phyloP scores from a whole-genome alignment of 2,329 filamentous ascomycete genomes.

The Diaporthe velutina region DNA sequence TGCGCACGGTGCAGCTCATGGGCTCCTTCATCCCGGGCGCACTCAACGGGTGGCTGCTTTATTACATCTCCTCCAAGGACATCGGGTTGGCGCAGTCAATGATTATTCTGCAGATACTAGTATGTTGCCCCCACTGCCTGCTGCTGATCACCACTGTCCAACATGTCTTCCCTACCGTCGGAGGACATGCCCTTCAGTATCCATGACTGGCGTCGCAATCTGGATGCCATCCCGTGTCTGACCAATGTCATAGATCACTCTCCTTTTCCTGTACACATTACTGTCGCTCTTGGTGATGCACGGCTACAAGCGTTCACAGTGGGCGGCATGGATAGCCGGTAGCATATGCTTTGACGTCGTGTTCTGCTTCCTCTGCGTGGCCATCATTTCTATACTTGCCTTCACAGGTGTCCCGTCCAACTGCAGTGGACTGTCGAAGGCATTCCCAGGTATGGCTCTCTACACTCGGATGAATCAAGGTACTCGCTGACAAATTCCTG shows the following conservation, averaged over 20 bases:
- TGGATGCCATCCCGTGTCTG: neutral
- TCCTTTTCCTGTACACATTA: constrained; percentile 49
- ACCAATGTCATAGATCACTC: constrained; percentile 44
- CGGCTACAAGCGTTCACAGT: constrained; percentile 44
- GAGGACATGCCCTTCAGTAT: neutral
- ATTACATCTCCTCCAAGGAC: constrained; percentile 45
- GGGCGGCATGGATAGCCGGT: constrained; percentile 44
- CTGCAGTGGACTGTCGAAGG: constrained; percentile 49
- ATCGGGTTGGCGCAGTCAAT: constrained; percentile 47
- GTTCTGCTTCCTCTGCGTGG: constrained; percentile 48
- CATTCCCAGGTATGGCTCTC: neutral
- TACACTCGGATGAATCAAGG: constrained; percentile 39
- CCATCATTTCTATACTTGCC: constrained; percentile 51
- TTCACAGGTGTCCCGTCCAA: constrained; percentile 50
- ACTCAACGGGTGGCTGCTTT: constrained; percentile 52
- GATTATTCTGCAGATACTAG: constrained; percentile 51
- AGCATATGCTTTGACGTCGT: constrained; percentile 50
- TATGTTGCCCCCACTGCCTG: constrained; percentile 44
- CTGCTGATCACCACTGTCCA: neutral
- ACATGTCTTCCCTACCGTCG: neutral
- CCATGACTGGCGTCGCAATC: no score
- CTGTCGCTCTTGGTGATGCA: constrained; percentile 50
- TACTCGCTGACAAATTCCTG: neutral
- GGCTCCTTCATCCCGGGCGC: constrained; percentile 47
- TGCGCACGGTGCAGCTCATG: constrained; percentile 49